phyloP scores from a whole-genome alignment of 2,329 filamentous ascomycete genomes.

The Coniochaeta hoffmannii region DNA sequence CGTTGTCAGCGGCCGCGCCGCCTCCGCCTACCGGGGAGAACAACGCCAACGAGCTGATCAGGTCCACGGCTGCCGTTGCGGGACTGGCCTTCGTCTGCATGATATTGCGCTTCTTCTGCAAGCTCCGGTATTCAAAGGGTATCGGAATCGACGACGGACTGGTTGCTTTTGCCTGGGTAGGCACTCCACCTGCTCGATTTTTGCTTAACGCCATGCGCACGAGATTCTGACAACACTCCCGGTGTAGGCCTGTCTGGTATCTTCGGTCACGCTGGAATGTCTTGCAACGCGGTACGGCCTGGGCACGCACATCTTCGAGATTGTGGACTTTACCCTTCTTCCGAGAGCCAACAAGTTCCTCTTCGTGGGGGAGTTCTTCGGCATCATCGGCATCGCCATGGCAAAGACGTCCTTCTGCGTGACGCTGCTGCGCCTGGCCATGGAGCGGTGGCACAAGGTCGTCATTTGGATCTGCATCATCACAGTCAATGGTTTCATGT shows the following conservation, averaged over 20 bases:
- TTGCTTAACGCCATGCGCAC: neutral
- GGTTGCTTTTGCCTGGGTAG: neutral
- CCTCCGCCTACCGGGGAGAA: neutral
- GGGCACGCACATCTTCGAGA: neutral
- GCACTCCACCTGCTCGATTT: neutral
- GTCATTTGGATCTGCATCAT: conserved; percentile 5
- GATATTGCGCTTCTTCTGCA: neutral
- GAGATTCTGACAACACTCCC: neutral
- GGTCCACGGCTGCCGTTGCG: neutral
- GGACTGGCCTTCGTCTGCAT: neutral
- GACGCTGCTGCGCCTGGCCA: conserved; percentile 5
- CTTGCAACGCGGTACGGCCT: neutral
- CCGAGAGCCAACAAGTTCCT: neutral
- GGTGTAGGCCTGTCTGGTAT: neutral
- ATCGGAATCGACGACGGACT: neutral
- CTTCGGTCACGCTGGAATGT: neutral
- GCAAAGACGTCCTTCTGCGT: conserved; percentile 6
- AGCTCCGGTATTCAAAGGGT: neutral
- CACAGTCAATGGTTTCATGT: conserved; percentile 3
- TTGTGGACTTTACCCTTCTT: neutral
- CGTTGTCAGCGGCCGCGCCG: neutral
- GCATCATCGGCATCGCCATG: conserved; percentile 1
- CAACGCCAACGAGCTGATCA: neutral
- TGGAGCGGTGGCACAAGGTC: conserved; percentile 2
- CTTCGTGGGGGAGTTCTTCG: conserved; percentile 2